These are phyloP conservation scores for Calonectria hongkongensis DNA, from an alignment of 2,329 filamentous ascomycete genomes.

Conservation along the genomic window DNA sequence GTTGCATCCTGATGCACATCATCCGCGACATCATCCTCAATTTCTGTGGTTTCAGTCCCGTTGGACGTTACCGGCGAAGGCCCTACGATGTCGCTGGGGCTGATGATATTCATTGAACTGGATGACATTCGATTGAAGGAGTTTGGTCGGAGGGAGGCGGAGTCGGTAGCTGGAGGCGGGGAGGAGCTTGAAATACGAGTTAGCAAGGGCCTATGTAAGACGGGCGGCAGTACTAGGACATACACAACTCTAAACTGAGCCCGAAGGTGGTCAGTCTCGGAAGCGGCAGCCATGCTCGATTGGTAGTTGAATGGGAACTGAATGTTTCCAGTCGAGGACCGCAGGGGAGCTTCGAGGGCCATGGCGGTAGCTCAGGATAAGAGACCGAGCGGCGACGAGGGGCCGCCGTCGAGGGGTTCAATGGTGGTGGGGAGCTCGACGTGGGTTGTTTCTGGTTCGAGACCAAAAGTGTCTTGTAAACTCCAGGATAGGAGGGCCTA, in stretches of 20 bases:
- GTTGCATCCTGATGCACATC: slow-evolving; percentile 66
- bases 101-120: slow-evolving; percentile 72
- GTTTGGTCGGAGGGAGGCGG: slow-evolving; percentile 70
- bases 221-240: slow-evolving; percentile 51
- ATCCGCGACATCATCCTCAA: slow-evolving; percentile 84
- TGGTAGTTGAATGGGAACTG: slow-evolving; percentile 65
- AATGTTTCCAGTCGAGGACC: slow-evolving; percentile 75
- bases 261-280: slow-evolving; percentile 69
- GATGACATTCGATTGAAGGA: slow-evolving; percentile 70
- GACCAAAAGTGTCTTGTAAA: slow-evolving; percentile 52
- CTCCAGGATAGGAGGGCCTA: slow-evolving; percentile 40
- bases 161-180: slow-evolving; percentile 62
- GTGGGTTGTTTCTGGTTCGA: slow-evolving; percentile 42
- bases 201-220: slow-evolving; percentile 32
- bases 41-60: slow-evolving; percentile 88
- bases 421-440: slow-evolving; percentile 38
- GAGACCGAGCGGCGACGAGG: slow-evolving; percentile 41
- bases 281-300: slow-evolving; percentile 72
- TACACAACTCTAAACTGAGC: slow-evolving; percentile 73
- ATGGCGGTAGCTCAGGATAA: slow-evolving; percentile 51
- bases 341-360: slow-evolving; percentile 72
- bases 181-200: slow-evolving; percentile 57
- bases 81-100: slow-evolving; percentile 82
- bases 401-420: slow-evolving; percentile 41
- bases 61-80: slow-evolving; percentile 91